phyloP scores from a whole-genome alignment of 2,329 filamentous ascomycete genomes.

The Aspergillus brasiliensis region DNA sequence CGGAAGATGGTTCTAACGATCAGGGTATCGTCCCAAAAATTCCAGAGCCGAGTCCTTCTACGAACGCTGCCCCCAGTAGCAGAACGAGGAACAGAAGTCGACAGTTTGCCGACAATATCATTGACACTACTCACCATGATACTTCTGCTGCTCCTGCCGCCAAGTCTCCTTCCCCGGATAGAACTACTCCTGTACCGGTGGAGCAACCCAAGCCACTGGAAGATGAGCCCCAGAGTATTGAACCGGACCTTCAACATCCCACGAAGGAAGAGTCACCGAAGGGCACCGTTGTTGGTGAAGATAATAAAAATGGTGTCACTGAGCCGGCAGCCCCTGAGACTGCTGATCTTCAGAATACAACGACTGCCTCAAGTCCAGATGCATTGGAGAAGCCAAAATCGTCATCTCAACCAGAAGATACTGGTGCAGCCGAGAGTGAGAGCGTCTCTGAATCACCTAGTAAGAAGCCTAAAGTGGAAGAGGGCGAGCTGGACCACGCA shows the following conservation, averaged over 20 bases:
- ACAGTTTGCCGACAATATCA: conserved; percentile 13
- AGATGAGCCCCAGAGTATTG: conserved; percentile 7
- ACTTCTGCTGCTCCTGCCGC: conserved; percentile 1
- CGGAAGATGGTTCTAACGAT: conserved; percentile 22
- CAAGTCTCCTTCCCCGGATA: conserved; percentile 20
- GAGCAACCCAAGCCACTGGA: conserved; percentile 11
- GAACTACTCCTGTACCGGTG: conserved; percentile 12
- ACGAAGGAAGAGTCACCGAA: conserved; percentile 13
- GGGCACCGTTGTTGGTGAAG: conserved; percentile 9
- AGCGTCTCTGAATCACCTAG: conserved; percentile 19
- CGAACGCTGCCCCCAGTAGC: conserved; percentile 14
- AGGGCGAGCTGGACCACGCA: conserved; percentile 26
- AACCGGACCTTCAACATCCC: not conserved
- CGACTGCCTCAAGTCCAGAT: conserved; percentile 20
- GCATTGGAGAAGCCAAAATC: conserved; percentile 28
- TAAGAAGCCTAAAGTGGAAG: conserved; percentile 38
- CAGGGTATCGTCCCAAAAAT: conserved; percentile 7
- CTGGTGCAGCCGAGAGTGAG: conserved; percentile 15
- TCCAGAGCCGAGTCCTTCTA: conserved; percentile 20
- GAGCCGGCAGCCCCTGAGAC: conserved; percentile 1
- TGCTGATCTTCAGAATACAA: conserved; percentile 9
- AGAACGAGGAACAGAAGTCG: conserved; percentile 20
- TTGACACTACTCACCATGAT: conserved; percentile 7
- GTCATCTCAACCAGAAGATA: conserved; percentile 27
- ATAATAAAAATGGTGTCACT: conserved; percentile 6